Evolutionary conservation across 1,139 yeast genomes (phyloP), one percentile per base, ranked within the genome.

Genomic region (Suhomyces taliae): DNA sequence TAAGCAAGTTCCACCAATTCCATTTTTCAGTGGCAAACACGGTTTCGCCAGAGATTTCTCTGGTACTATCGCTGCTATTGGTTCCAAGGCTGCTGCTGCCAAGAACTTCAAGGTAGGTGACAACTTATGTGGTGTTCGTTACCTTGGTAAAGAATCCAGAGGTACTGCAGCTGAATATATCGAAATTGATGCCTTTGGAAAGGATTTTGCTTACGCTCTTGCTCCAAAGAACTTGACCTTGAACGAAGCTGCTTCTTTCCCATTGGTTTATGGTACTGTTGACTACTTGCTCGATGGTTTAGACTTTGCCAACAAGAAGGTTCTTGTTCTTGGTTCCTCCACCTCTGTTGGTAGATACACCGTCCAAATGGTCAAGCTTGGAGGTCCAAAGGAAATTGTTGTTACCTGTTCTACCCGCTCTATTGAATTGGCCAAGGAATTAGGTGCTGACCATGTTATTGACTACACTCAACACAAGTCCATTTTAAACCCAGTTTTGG

Each of bases 11-110:
- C 66, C 65, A 47, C 68, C 58, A 36, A 59, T 52, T 57, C 42
- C 46, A 2, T 11, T 53, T 12, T 65, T 57, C 53, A 69, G 66
- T 59, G 47, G 47, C 4, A 66, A 65, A 50, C 78, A 80, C 46
- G 90, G 89, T 8, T 58, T 84, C 31, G 91, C 93, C 4, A 70
- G 81, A 49, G 96, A 88, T 58, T 87, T 78, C 57, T 65, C 86
- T 10, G 96, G 96, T 34, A 69, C 70, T 1, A 72, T 88, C 34
- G 76, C 76, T 2, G 74, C 81, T 34, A 81, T 84, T 41, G 95
- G 95, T 8, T 62, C 65, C 0, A 60, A 64, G 6, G 64, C 78
- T 9, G 58, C 58, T 3, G 52, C 52, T 5, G 57, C 57, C 24
- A 55, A 58, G 3, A 60, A 65, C 10, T 76, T 78, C 63, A 64